Evolutionary conservation across 1,284 basidiomycete genomes (phyloP).

Genomic region (Wallemia hederae): DNA sequence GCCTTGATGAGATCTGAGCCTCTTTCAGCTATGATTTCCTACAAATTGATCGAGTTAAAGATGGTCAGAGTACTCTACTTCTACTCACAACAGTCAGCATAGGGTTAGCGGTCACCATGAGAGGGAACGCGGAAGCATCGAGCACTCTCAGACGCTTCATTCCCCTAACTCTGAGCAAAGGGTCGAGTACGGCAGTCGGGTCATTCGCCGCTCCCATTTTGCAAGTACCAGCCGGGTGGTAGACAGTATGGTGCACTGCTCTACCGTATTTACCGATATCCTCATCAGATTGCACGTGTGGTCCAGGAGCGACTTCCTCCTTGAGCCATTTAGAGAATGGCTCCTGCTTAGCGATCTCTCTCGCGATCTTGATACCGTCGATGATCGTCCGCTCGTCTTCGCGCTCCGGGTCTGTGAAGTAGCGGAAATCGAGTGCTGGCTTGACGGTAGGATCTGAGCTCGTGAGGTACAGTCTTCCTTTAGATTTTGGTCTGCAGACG

Average conservation of each 20-base stretch:
- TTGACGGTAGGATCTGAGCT: constrained; percentile 18
- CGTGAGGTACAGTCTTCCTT: constrained; percentile 15
- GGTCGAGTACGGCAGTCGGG: constrained; percentile 12
- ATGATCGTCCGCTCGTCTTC: constrained; percentile 22
- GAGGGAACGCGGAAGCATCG: constrained; percentile 14
- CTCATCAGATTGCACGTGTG: constrained; percentile 12
- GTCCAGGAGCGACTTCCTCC: constrained; percentile 14
- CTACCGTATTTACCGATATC: constrained; percentile 13
- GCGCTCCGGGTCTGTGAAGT: constrained; percentile 20
- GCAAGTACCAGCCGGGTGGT: constrained; percentile 15
- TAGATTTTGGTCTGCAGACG: constrained; percentile 19
- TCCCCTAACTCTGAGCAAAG: constrained; percentile 11
- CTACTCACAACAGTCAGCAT: constrained; percentile 1
- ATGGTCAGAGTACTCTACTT: background rate
- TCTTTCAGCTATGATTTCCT: background rate
- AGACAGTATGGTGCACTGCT: constrained; percentile 15
- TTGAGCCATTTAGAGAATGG: constrained; percentile 17
- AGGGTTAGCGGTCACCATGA: constrained; percentile 10
- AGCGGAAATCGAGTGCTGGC: constrained; percentile 23
- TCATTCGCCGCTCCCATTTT: constrained; percentile 14
- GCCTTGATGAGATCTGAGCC: background rate
- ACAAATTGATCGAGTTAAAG: background rate
- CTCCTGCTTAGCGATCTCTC: constrained; percentile 18
- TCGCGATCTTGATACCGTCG: constrained; percentile 24
- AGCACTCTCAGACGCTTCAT: constrained; percentile 12